Evolutionary conservation across 495 filamentous ascomycete species (phyloP).

Genomic region (Penicillium malachiteum): DNA sequence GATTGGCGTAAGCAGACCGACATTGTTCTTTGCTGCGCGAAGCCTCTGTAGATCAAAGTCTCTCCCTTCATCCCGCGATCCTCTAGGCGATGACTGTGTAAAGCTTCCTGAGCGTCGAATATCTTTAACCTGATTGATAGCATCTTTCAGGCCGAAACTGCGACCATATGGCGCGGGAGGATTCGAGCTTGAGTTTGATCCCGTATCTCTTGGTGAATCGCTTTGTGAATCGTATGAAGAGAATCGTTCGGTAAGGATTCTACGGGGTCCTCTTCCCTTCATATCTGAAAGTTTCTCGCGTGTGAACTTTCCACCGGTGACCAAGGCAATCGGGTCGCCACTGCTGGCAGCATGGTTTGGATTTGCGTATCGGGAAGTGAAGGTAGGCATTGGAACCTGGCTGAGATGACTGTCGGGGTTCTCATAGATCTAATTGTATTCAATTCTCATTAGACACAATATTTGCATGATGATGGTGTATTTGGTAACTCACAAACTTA

Average conservation of each 20-base stretch:
- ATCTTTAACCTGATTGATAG: conserved; percentile 5
- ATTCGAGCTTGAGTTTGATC: conserved; percentile 5
- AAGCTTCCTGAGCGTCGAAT: not conserved
- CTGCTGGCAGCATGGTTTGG: conserved; percentile 51
- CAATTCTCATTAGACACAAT: not conserved
- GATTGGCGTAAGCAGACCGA: conserved; percentile 6
- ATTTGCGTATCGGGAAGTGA: conserved; percentile 53
- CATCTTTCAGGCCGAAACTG: conserved; percentile 4
- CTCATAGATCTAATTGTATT: conserved; percentile 5
- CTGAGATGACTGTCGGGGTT: conserved; percentile 32
- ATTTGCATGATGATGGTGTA: not conserved
- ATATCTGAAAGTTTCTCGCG: conserved; percentile 9
- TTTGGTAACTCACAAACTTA: conserved; percentile 56
- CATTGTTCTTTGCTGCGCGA: not conserved
- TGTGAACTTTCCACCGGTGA: conserved; percentile 44
- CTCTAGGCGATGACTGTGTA: not conserved
- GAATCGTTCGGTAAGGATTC: not conserved
- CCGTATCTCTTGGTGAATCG: not conserved
- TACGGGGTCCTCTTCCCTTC: not conserved
- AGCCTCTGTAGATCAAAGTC: not conserved
- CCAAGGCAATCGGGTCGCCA: conserved; percentile 31
- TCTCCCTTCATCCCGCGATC: not conserved
- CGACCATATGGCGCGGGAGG: conserved; percentile 9
- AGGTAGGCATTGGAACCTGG: conserved; percentile 27
- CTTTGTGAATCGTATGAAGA: not conserved